Percentiles rank a stretch among this genome's conserved stretches.
phyloP scores from a whole-genome alignment of 2,329 filamentous ascomycete genomes.

The Diaporthe batatas region DNA sequence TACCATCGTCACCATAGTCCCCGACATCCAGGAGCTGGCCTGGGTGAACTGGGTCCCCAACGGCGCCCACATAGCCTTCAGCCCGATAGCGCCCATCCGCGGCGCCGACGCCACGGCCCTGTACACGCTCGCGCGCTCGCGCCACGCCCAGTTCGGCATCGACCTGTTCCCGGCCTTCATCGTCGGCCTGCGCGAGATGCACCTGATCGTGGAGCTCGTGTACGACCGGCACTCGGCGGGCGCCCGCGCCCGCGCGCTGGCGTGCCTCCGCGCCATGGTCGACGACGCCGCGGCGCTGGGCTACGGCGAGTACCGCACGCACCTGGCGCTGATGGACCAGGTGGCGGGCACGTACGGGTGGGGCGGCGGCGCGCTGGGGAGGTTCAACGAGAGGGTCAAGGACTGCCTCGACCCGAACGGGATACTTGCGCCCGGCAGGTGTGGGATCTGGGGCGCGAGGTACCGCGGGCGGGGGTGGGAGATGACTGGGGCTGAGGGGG shows the following conservation, averaged over 20 bases:
- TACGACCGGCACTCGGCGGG: constrained; percentile 55
- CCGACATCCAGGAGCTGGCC: constrained; percentile 55
- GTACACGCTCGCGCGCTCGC: constrained; percentile 49
- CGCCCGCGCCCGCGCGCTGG: constrained; percentile 45
- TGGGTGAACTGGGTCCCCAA: constrained; percentile 56
- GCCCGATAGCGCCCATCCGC: constrained; percentile 52
- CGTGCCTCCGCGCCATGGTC: constrained; percentile 53
- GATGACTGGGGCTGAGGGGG: constrained; percentile 51
- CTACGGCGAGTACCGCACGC: constrained; percentile 57
- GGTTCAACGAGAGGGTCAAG: constrained; percentile 55
- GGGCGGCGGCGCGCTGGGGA: constrained; percentile 53
- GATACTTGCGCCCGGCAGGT: constrained; percentile 61
- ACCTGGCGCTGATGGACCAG: constrained; percentile 57
- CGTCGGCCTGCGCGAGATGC: constrained; percentile 59
- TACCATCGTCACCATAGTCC: constrained; percentile 52
- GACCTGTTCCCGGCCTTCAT: constrained; percentile 51
- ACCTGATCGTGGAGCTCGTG: constrained; percentile 59
- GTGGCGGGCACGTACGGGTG: constrained; percentile 56
- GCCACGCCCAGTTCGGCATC: constrained; percentile 47
- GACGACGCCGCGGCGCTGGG: constrained; percentile 53
- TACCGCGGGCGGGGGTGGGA: constrained; percentile 52
- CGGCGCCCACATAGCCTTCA: constrained; percentile 54
- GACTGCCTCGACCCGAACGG: constrained; percentile 58
- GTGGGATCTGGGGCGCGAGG: constrained; percentile 58
- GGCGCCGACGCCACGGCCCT: constrained; percentile 53